Evolutionary conservation across 2,329 filamentous ascomycete species (phyloP).

Genomic region (Colletotrichum lini): DNA sequence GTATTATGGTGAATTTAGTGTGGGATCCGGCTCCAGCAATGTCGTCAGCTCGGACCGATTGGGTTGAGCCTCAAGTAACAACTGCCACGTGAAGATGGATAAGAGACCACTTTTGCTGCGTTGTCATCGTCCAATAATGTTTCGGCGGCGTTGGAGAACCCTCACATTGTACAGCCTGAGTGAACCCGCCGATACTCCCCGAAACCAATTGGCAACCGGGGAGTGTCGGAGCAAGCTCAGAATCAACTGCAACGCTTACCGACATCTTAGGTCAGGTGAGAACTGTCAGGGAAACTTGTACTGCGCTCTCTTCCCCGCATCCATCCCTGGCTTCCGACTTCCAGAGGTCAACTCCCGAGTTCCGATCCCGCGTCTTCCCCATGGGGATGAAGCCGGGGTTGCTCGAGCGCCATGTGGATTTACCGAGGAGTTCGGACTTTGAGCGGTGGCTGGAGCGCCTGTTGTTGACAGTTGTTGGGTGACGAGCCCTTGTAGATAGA

Average conservation of each 20-base stretch:
- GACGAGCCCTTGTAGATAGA: too few relatives aligned
- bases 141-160: conserved; percentile 6
- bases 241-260: neutral
- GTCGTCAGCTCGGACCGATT: conserved; percentile 9
- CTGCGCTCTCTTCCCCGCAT: neutral
- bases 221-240: neutral
- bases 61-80: conserved; percentile 13
- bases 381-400: conserved; percentile 8
- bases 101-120: conserved; percentile 10
- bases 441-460: conserved; percentile 1
- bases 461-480: neutral
- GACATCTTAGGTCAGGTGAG: too few relatives aligned
- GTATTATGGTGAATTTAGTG: neutral
- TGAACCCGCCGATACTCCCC: conserved; percentile 18
- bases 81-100: conserved; percentile 17
- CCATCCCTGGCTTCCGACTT: conserved; percentile 15
- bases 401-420: neutral
- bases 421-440: conserved; percentile 12
- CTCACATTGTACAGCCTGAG: neutral
- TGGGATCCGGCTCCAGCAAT: conserved; percentile 8
- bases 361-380: conserved; percentile 18
- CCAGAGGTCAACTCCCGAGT: conserved; percentile 2
- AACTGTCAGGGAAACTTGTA: neutral
- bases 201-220: neutral
- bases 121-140: conserved; percentile 25